These are phyloP conservation scores for Thielaviopsis euricoi DNA, from an alignment of 2,329 filamentous ascomycete species.

Conservation along the genomic window DNA sequence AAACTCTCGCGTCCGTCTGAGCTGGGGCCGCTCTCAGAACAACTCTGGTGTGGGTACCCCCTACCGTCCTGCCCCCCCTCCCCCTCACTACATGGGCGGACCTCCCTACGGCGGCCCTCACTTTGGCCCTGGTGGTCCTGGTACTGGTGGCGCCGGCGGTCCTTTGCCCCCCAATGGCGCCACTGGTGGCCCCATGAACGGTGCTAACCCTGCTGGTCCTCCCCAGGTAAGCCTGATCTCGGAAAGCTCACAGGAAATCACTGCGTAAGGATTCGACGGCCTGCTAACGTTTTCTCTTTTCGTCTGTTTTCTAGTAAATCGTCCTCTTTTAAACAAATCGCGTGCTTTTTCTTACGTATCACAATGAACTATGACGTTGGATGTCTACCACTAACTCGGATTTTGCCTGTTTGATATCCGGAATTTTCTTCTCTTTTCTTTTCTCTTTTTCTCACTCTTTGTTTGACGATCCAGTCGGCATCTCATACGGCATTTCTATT, in stretches of 20 bases:
- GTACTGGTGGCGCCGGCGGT: slow-evolving; percentile 23
- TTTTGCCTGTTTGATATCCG: slow-evolving; percentile 1
- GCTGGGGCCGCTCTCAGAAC: slow-evolving; percentile 97
- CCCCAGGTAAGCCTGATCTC: slow-evolving; percentile 21
- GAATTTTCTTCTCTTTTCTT: slow-evolving; percentile 2
- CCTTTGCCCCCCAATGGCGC: slow-evolving; percentile 22
- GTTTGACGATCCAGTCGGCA: slow-evolving; percentile 3
- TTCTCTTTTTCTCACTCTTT: slow-evolving; percentile 1
- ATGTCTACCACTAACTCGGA: slow-evolving; percentile 7
- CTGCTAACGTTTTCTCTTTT: slow-evolving; percentile 3
- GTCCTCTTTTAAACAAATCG: slow-evolving; percentile 3
- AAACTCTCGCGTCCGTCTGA: slow-evolving; percentile 92
- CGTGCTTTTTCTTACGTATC: slow-evolving; percentile 12
- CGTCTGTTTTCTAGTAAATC: slow-evolving; percentile 7
- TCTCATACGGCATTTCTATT: slow-evolving; percentile 1
- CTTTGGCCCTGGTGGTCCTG: slow-evolving; percentile 28
- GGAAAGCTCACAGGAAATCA: not conserved
- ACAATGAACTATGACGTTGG: slow-evolving; percentile 12
- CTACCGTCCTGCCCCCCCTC: slow-evolving; percentile 75
- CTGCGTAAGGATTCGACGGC: not conserved
- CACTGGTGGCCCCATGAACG: slow-evolving; percentile 22
- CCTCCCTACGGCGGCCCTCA: slow-evolving; percentile 30
- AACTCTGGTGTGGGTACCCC: slow-evolving; percentile 97
- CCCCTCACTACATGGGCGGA: slow-evolving; percentile 36
- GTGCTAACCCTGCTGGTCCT: slow-evolving; percentile 22